These are phyloP conservation scores for Chlamydomonas incerta DNA, from an alignment of 139 green algal species.

Conservation along the genomic window DNA sequence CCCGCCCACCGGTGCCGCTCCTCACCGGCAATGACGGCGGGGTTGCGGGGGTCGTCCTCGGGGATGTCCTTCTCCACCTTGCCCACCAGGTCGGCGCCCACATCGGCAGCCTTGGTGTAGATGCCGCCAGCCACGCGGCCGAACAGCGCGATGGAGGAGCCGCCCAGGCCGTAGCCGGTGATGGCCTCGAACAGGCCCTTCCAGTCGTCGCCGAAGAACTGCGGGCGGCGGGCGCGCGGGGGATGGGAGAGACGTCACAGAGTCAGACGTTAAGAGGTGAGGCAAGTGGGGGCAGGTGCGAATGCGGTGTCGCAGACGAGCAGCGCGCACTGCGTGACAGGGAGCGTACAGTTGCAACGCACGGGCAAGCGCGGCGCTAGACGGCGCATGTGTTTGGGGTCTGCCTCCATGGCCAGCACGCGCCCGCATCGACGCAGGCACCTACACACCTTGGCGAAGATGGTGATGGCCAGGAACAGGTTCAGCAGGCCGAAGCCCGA, in stretches of 20 bases:
- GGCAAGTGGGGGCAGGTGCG: no score
- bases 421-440: no score
- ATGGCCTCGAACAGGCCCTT: conserved; percentile 94
- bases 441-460: conserved; percentile 70
- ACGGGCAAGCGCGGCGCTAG: no score
- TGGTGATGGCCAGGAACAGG: conserved; percentile 86
- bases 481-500: conserved; percentile 89
- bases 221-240: not conserved
- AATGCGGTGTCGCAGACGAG: no score
- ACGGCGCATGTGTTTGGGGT: not conserved
- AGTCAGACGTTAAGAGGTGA: no score
- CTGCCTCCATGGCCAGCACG: not conserved
- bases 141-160: conserved; percentile 97
- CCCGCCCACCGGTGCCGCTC: not conserved
- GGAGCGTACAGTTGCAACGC: no score
- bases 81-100: conserved; percentile 97
- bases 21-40: conserved; percentile 94
- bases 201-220: conserved; percentile 95
- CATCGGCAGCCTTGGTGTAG: conserved; percentile 98
- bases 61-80: conserved; percentile 99
- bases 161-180: conserved; percentile 96
- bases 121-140: conserved; percentile 96
- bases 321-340: no score
- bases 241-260: no score
- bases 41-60: conserved; percentile 99